These are phyloP conservation scores for Lecanicillium sp. DNA, from an alignment of 2,329 filamentous ascomycete species.

Conservation along the genomic window DNA sequence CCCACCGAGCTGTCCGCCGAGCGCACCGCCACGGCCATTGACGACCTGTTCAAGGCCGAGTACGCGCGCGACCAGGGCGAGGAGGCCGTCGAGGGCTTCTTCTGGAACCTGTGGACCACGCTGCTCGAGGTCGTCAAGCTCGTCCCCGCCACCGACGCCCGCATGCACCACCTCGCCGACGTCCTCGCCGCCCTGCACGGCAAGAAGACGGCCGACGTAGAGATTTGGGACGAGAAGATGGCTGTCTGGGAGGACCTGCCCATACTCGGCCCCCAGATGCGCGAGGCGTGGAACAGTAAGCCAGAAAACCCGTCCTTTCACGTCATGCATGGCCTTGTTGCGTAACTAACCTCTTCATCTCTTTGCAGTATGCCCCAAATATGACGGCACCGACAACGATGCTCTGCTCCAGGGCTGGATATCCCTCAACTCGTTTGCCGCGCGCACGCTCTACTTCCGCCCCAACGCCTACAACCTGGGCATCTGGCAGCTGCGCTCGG, in stretches of 20 bases:
- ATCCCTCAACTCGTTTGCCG: constrained; percentile 25
- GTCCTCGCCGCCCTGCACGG: constrained; percentile 15
- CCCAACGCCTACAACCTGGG: constrained; percentile 18
- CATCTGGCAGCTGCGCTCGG: constrained; percentile 21
- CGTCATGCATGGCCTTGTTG: too few relatives aligned
- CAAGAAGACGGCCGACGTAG: constrained; percentile 15
- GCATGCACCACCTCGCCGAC: constrained; percentile 16
- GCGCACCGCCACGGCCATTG: constrained; percentile 16
- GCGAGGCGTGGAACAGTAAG: constrained; percentile 22
- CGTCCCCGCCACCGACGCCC: constrained; percentile 18
- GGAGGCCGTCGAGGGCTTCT: constrained; percentile 13
- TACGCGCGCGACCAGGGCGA: constrained; percentile 10
- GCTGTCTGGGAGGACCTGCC: constrained; percentile 22
- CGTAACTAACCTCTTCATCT: too few relatives aligned
- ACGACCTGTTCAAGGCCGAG: constrained; percentile 15
- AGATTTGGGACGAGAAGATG: constrained; percentile 19
- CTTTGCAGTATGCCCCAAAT: constrained; percentile 16
- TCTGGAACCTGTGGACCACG: constrained; percentile 22
- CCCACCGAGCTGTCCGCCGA: constrained; percentile 10
- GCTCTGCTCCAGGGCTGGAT: constrained; percentile 17
- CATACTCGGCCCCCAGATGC: constrained; percentile 21
- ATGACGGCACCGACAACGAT: constrained; percentile 15
- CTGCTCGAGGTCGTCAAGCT: constrained; percentile 16
- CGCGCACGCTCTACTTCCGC: constrained; percentile 18
- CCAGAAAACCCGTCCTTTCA: too few relatives aligned